Percentiles rank a stretch among this genome's conserved stretches.
Conservation (phyloP, 2,329 filamentous ascomycete species). For the Eurotiales sp. region DNA sequence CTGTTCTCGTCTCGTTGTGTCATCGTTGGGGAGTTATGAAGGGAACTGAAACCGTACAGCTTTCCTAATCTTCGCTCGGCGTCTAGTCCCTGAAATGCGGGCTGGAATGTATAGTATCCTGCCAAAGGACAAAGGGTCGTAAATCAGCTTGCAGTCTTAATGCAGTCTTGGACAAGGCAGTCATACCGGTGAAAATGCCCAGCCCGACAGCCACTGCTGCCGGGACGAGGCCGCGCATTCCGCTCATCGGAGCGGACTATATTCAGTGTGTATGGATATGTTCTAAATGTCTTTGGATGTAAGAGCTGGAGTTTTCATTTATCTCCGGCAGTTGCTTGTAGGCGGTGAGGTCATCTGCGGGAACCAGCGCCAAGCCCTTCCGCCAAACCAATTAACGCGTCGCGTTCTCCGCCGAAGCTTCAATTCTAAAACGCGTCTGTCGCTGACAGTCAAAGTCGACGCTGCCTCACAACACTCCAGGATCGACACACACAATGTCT, state of each 20-base stretch:
- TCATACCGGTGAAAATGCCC: constrained; percentile 37
- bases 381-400: constrained; percentile 1
- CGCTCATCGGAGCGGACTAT: constrained; percentile 26
- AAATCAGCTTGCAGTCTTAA: constrained; percentile 14
- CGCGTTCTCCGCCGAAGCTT: neutral
- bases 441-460: too few species aligned
- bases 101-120: constrained; percentile 45
- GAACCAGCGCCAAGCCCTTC: neutral
- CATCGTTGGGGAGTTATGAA: neutral
- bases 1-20: too few species aligned
- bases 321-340: too few species aligned
- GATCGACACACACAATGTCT: neutral
- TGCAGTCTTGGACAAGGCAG: neutral
- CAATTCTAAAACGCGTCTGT: neutral
- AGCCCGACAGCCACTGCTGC: constrained; percentile 36
- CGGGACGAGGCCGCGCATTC: constrained; percentile 32
- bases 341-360: neutral
- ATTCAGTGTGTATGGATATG: neutral
- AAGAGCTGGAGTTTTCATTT: too few species aligned
- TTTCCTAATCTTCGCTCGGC: constrained; percentile 24
- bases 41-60: constrained; percentile 5
- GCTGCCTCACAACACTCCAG: neutral
- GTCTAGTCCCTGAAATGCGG: constrained; percentile 35
- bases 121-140: neutral
- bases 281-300: too few species aligned